phyloP scores from a whole-genome alignment of 2,329 filamentous ascomycete genomes.

The Colletotrichum cereale region DNA sequence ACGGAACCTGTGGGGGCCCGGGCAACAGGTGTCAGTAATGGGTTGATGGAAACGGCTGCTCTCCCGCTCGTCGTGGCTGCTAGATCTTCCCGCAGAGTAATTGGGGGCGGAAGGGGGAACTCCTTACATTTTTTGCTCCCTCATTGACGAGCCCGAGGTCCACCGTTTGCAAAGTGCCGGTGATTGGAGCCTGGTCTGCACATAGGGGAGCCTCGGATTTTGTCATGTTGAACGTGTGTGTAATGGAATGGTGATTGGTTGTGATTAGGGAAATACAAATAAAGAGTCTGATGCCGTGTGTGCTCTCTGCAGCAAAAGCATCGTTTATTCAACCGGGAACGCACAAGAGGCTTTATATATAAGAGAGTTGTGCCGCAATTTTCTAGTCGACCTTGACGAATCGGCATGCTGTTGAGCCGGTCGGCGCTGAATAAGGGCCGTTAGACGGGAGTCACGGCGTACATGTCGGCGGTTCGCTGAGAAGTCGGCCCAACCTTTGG shows the following conservation, averaged over 20 bases:
- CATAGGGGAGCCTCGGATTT: slow-evolving; percentile 22
- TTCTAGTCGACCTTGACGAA: not conserved
- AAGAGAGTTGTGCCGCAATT: not conserved
- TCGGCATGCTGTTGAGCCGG: slow-evolving; percentile 18
- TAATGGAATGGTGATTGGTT: not conserved
- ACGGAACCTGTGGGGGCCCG: slow-evolving; percentile 49
- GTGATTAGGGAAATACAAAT: not conserved
- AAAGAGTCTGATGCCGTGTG: not conserved
- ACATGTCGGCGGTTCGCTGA: slow-evolving; percentile 18
- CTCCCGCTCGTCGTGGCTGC: no score
- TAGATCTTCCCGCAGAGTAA: no score
- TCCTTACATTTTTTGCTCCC: slow-evolving; percentile 48
- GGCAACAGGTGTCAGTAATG: not conserved
- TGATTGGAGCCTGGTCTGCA: slow-evolving; percentile 22
- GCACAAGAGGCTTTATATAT: not conserved
- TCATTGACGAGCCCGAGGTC: slow-evolving; percentile 41
- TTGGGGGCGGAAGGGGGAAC: not conserved
- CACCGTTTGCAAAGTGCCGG: not conserved
- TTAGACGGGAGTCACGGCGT: not conserved
- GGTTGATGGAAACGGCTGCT: not conserved
- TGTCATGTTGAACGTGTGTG: slow-evolving; percentile 19
- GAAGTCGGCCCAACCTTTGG: not conserved
- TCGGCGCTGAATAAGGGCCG: slow-evolving; percentile 27
- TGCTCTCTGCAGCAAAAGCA: not conserved
- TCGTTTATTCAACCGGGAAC: not conserved